phyloP scores from a whole-genome alignment of 495 filamentous ascomycete species.

The Tricharina praecox region DNA sequence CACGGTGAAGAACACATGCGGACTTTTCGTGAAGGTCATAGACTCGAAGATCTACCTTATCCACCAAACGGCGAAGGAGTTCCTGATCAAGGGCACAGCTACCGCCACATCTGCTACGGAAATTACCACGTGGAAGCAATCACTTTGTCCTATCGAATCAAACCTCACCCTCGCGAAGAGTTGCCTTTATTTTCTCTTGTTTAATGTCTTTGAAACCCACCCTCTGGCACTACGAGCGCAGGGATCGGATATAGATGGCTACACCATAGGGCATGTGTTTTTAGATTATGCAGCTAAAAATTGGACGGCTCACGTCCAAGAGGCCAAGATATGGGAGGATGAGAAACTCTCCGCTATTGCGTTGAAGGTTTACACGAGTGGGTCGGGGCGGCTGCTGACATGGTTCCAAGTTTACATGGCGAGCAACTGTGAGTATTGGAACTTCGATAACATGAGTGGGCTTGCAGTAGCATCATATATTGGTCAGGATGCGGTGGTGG shows the following conservation, averaged over 20 bases:
- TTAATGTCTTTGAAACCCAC: not conserved
- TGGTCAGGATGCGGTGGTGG: not conserved
- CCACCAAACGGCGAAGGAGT: conserved; percentile 33
- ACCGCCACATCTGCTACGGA: not conserved
- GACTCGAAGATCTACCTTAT: conserved; percentile 29
- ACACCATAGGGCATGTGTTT: not conserved
- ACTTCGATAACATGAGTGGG: not conserved
- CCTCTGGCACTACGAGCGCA: not conserved
- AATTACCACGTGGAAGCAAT: conserved; percentile 1
- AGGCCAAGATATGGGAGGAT: not conserved
- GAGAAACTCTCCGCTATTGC: not conserved
- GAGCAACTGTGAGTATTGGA: not conserved
- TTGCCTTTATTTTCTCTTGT: conserved; percentile 7
- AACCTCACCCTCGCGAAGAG: conserved; percentile 5
- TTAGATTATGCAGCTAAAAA: conserved; percentile 12
- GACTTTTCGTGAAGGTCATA: conserved; percentile 28
- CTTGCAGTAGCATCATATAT: not conserved
- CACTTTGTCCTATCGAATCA: not conserved
- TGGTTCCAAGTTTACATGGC: conserved; percentile 8
- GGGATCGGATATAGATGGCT: not conserved
- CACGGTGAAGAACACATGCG: conserved; percentile 27
- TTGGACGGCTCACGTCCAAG: not conserved
- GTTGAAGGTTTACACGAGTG: not conserved
- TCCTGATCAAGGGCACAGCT: conserved; percentile 16
- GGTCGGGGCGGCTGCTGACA: conserved; percentile 1